phyloP scores from a whole-genome alignment of 1,284 basidiomycete genomes.

The Spongispora temasekensis region DNA sequence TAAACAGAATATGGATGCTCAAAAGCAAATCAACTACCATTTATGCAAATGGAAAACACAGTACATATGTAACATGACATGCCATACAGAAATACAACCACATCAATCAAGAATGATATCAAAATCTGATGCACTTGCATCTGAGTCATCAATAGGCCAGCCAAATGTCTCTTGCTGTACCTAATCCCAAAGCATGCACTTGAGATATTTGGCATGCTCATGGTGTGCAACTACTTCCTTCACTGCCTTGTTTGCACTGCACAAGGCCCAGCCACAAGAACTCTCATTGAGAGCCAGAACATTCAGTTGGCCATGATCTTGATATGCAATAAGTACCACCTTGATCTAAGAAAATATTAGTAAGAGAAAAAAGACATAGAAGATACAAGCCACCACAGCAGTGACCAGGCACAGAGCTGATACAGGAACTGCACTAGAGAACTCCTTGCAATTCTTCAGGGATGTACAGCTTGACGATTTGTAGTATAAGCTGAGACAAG shows the following conservation, averaged over 20 bases:
- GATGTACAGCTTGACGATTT: neutral
- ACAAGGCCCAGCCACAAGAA: neutral
- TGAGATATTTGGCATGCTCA: neutral
- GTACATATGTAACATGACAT: neutral
- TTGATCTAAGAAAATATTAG: neutral
- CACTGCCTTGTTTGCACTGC: neutral
- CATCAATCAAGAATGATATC: neutral
- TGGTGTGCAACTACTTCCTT: neutral
- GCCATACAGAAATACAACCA: neutral
- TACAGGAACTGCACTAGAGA: neutral
- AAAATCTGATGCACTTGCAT: neutral
- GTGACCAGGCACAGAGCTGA: neutral
- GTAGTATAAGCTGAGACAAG: neutral
- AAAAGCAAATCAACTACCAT: neutral
- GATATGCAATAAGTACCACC: neutral
- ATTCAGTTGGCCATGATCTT: neutral
- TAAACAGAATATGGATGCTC: neutral
- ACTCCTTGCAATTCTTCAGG: neutral
- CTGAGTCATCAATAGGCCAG: neutral
- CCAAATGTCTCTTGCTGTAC: neutral
- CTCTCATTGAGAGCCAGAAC: neutral
- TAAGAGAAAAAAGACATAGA: neutral
- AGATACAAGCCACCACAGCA: neutral
- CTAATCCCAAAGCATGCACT: neutral
- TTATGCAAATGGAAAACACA: neutral